These are phyloP conservation scores for Chytriomyces sp. DNA, from an alignment of 192 early-diverging fungal species.

Conservation along the genomic window DNA sequence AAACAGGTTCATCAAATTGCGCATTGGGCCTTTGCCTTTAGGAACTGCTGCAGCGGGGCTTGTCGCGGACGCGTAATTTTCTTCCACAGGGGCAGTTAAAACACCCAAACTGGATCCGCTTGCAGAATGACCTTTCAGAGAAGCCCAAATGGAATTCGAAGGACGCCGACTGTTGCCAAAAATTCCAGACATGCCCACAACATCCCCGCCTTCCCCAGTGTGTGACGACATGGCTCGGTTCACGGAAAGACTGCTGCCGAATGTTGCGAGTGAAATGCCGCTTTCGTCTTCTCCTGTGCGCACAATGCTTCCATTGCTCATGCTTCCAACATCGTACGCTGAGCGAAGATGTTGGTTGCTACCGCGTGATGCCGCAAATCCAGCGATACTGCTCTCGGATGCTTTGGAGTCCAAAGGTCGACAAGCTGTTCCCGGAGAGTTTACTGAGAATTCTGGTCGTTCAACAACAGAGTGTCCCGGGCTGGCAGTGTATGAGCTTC, in stretches of 20 bases:
- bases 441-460: neutral
- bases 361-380: too few species aligned
- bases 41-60: neutral
- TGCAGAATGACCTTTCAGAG: neutral
- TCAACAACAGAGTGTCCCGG: neutral
- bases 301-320: too few species aligned
- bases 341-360: too few species aligned
- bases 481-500: neutral
- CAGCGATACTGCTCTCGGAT: too few species aligned
- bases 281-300: too few species aligned
- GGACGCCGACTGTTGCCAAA: neutral
- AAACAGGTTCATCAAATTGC: neutral
- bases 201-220: neutral
- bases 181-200: neutral
- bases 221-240: too few species aligned
- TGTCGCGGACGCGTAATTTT: neutral
- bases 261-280: too few species aligned
- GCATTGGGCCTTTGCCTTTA: neutral
- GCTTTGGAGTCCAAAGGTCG: too few species aligned
- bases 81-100: neutral
- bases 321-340: too few species aligned
- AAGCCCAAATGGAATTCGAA: slow-evolving; percentile 1
- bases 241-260: too few species aligned
- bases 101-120: neutral
- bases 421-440: too few species aligned